Evolutionary conservation across 257 asterid species (phyloP).

Genomic region (Forsythia suspensa): DNA sequence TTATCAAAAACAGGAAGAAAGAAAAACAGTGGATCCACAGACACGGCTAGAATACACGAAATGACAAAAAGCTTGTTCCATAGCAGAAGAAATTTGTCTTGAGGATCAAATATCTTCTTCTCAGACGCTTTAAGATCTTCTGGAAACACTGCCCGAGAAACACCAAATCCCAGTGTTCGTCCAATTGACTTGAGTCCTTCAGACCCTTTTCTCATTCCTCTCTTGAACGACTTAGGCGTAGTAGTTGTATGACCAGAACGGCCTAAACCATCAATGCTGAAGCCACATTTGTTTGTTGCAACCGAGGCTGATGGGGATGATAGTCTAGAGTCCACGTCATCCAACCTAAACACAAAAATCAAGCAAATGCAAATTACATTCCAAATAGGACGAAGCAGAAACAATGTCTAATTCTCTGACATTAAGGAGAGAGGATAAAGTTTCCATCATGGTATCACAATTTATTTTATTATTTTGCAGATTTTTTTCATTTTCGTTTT

Average conservation of each 20-base stretch:
- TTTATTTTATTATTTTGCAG: no score
- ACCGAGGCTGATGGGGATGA: slow-evolving; percentile 80
- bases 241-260: slow-evolving; percentile 49
- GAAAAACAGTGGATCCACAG: slow-evolving; percentile 96
- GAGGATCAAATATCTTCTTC: slow-evolving; percentile 95
- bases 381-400: slow-evolving; percentile 10
- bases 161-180: slow-evolving; percentile 88
- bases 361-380: slow-evolving; percentile 1
- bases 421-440: not conserved
- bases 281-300: slow-evolving; percentile 76
- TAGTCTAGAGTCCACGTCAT: slow-evolving; percentile 82
- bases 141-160: slow-evolving; percentile 85
- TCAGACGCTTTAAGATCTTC: slow-evolving; percentile 93
- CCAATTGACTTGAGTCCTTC: slow-evolving; percentile 93
- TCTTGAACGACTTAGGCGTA: slow-evolving; percentile 74
- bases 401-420: slow-evolving; percentile 4
- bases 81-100: slow-evolving; percentile 84
- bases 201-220: slow-evolving; percentile 89
- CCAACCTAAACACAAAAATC: slow-evolving; percentile 60
- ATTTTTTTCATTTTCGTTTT: no score
- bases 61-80: slow-evolving; percentile 90
- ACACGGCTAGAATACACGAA: slow-evolving; percentile 89
- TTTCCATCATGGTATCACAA: not conserved
- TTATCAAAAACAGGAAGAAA: slow-evolving; percentile 85
- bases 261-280: slow-evolving; percentile 62